Evolutionary conservation across 208 protist species (phyloP).

Genomic region (Blechomonas ayalai): DNA sequence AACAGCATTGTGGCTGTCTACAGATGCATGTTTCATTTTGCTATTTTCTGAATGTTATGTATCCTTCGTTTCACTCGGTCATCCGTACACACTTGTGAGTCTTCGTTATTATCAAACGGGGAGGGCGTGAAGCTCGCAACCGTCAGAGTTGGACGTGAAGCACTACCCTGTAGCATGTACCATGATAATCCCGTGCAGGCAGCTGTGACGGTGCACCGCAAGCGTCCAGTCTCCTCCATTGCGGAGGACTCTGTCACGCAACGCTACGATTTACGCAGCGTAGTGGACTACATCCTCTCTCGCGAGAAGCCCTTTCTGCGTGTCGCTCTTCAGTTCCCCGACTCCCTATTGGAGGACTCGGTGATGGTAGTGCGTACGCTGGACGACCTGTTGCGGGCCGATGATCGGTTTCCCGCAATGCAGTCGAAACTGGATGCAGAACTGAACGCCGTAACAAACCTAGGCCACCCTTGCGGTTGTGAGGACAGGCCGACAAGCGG

Average conservation of each 20-base stretch:
- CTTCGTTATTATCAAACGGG: too few species aligned
- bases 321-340: constrained; percentile 87
- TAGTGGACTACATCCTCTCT: constrained; percentile 3
- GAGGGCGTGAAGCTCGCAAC: too few species aligned
- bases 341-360: constrained; percentile 71
- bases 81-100: too few species aligned
- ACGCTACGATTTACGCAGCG: neutral
- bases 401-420: constrained; percentile 22
- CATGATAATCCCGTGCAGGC: constrained; percentile 60
- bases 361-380: constrained; percentile 48
- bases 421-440: neutral
- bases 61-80: too few species aligned
- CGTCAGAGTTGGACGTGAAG: too few species aligned
- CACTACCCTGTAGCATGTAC: constrained; percentile 50
- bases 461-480: neutral
- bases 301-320: constrained; percentile 16
- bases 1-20: too few species aligned
- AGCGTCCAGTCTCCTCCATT: neutral
- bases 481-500: neutral
- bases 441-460: constrained; percentile 3
- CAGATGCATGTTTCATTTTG: too few species aligned
- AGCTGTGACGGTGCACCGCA: constrained; percentile 34
- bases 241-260: neutral
- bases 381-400: constrained; percentile 20
- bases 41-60: too few species aligned